Base-by-base conservation (phyloP, 225 moss, liverwort and hornwort genomes). In the Bryoerythrophyllum caledonicum region DNA sequence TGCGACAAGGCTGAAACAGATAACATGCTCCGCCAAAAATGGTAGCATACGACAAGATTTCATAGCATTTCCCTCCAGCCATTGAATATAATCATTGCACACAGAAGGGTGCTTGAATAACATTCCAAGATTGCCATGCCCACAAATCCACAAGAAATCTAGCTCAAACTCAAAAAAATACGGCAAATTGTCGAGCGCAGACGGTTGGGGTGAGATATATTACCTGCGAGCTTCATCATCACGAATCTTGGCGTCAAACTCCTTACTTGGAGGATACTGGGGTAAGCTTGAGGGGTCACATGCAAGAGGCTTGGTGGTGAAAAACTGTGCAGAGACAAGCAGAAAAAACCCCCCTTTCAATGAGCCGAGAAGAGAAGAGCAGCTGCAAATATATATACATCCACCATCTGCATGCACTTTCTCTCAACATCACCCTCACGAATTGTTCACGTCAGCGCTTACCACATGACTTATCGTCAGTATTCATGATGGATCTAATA, bases 221-320 rank as follows among this genome's bases (percentile, higher is more conserved):
- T 77, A 97, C 97, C 97, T 94, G 83, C 97, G 94, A 59, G 92
- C 91, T 81, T 99, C 99, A 54, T 99, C 99, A 68, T 99, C 99
- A 23, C 99, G 93, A 77, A 95, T 95, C 77, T 99, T 99, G 38
- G 99, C 95, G 81, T 99, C 99, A 75, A 99, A 99, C 84, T 99
- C 99, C 81, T 99, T 99, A 79, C 99, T 99, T 23, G 99, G 99
- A 82, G 99, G 99, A 14, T 99, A 99, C 49, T 99, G 99, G 32
- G 99, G 99, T 75, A 99, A 88, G 79, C 99, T 99, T 69, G 99
- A 95, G 63, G 99, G 99, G 75, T 99, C 99, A 72, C 99, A 99
- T 24, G 99, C 95, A 64, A 93, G 80, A 67, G 99, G 99, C 60
- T 93, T 99, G 70, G 88, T 91, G 16, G 90, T 92, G 83, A 99